A percentile compares a stretch with the other conserved stretches of the same genome.
These are phyloP conservation scores for Coleophoma eucalyptorum DNA, from an alignment of 2,329 filamentous ascomycete genomes.

Conservation along the genomic window DNA sequence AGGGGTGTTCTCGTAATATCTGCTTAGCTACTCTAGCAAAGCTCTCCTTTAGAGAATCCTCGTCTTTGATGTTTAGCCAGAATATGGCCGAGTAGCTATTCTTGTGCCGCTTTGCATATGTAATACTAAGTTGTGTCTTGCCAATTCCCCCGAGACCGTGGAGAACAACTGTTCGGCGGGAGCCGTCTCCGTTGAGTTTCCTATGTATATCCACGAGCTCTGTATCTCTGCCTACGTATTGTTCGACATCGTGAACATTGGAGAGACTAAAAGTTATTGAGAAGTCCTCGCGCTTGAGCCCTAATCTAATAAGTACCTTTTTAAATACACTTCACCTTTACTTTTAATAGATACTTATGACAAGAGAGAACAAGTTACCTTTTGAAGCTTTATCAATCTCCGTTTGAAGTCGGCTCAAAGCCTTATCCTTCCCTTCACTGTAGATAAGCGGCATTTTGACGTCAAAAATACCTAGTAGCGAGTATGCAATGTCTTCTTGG, in stretches of 20 bases:
- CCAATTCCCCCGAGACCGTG: conserved; percentile 39
- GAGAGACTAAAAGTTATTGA: conserved; percentile 24
- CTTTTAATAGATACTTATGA: not conserved
- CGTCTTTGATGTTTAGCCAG: conserved; percentile 38
- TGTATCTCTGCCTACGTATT: conserved; percentile 27
- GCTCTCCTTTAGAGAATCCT: conserved; percentile 32
- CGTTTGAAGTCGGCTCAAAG: conserved; percentile 28
- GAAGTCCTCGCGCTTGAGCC: conserved; percentile 20
- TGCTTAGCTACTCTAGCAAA: conserved; percentile 13
- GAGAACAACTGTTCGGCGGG: conserved; percentile 7
- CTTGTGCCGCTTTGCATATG: conserved; percentile 29
- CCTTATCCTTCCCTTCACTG: conserved; percentile 22
- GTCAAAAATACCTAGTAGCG: conserved; percentile 36
- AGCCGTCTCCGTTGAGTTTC: conserved; percentile 19
- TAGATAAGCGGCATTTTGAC: conserved; percentile 40
- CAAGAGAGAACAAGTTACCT: conserved; percentile 6
- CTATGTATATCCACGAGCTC: conserved; percentile 27
- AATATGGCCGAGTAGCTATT: conserved; percentile 34
- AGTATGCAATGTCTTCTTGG: conserved; percentile 38
- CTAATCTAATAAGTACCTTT: conserved; percentile 14
- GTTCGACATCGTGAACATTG: conserved; percentile 19
- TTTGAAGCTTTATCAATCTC: conserved; percentile 21
- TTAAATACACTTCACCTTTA: not conserved
- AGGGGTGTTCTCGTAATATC: conserved; percentile 5
- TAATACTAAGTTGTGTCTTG: conserved; percentile 39